Evolutionary conservation across 202 grass and related monocot genomes (phyloP).

Genomic region (Hordeum pubiflorum): DNA sequence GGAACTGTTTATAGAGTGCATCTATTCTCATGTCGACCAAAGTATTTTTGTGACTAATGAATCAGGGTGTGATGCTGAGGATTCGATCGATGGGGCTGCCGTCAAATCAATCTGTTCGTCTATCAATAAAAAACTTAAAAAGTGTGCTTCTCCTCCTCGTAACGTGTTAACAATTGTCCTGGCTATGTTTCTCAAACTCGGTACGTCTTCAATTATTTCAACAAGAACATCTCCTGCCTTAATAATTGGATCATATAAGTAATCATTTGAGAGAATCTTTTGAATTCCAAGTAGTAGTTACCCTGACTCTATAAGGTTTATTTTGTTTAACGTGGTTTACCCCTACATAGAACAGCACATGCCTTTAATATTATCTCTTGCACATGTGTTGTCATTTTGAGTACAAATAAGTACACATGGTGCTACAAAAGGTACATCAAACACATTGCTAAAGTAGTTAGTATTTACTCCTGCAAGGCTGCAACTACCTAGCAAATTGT

Average conservation of each 20-base stretch:
- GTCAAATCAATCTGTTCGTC: slow-evolving; percentile 67
- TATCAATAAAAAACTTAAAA: slow-evolving; percentile 48
- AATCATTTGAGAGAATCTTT: neutral
- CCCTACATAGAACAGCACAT: neutral
- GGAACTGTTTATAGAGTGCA: slow-evolving; percentile 50
- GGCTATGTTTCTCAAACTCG: slow-evolving; percentile 80
- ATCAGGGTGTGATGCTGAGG: slow-evolving; percentile 31
- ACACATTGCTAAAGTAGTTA: slow-evolving; percentile 3
- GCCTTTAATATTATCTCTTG: slow-evolving; percentile 1
- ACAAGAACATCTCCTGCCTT: slow-evolving; percentile 17
- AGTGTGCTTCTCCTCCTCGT: slow-evolving; percentile 32
- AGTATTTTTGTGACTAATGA: slow-evolving; percentile 28
- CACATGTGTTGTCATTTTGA: neutral
- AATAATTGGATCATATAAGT: neutral
- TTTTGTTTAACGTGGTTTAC: slow-evolving; percentile 5
- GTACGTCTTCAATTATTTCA: slow-evolving; percentile 54
- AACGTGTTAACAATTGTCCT: slow-evolving; percentile 50
- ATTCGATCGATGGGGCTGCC: slow-evolving; percentile 29
- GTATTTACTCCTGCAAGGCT: neutral
- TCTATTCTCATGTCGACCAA: slow-evolving; percentile 49
- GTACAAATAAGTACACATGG: neutral
- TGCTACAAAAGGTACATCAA: neutral
- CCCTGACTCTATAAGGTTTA: neutral
- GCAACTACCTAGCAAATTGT: neutral
- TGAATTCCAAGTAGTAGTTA: slow-evolving; percentile 19